Conservation (phyloP, 2,329 filamentous ascomycete species). For the Blastomyces gilchristii region DNA sequence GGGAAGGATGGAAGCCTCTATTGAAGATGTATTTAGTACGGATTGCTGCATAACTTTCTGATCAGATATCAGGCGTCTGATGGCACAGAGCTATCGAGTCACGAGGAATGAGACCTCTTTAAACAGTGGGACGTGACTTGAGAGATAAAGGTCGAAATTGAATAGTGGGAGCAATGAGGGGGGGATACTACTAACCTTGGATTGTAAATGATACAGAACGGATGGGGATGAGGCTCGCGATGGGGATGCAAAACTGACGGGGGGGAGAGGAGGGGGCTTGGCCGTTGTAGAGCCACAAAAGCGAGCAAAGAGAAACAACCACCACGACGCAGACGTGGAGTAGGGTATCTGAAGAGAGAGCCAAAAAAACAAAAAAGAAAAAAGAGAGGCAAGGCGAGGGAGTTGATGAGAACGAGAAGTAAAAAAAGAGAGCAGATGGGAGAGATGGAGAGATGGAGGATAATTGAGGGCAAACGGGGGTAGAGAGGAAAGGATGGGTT, state of each 20-base stretch:
- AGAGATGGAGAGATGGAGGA: not conserved
- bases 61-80: not conserved
- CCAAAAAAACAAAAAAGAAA: not conserved
- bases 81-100: not conserved
- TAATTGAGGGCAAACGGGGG: not conserved
- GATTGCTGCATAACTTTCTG: not conserved
- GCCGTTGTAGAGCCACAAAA: not conserved
- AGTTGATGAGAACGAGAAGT: not conserved
- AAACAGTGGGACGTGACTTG: not conserved
- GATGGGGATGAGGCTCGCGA: not conserved
- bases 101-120: not conserved
- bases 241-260: not conserved
- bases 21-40: not conserved
- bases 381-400: not conserved
- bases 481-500: conserved; percentile 2
- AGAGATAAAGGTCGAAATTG: not conserved
- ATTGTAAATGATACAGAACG: not conserved
- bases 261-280: not conserved
- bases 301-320: not conserved
- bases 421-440: conserved; percentile 4
- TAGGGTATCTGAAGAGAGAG: conserved; percentile 5
- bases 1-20: not conserved
- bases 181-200: not conserved
- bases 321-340: conserved; percentile 8
- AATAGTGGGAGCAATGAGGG: not conserved